These are phyloP conservation scores for Cladorrhinum sp. DNA, from an alignment of 2,329 filamentous ascomycete genomes.

Conservation along the genomic window DNA sequence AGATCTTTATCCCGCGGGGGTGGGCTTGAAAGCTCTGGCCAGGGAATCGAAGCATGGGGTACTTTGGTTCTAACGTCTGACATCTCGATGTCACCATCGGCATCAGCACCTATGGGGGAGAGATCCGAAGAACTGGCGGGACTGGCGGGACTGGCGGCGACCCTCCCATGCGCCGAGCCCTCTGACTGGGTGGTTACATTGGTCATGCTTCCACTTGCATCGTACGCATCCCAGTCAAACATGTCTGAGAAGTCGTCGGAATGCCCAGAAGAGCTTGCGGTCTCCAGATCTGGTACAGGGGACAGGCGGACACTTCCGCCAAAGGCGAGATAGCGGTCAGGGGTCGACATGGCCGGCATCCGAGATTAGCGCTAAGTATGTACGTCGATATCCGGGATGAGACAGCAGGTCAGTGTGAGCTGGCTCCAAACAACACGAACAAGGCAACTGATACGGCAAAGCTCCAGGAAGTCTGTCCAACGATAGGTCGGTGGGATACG, in stretches of 20 bases:
- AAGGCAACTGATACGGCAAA: constrained; percentile 18
- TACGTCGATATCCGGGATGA: constrained; percentile 13
- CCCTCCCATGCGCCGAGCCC: constrained; percentile 11
- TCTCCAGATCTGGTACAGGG: constrained; percentile 16
- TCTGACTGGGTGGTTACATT: constrained; percentile 22
- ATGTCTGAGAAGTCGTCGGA: constrained; percentile 16
- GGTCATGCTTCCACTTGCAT: constrained; percentile 1
- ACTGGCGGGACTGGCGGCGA: constrained; percentile 8
- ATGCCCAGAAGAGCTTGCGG: constrained; percentile 12
- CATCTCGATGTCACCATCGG: constrained; percentile 21
- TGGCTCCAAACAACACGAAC: constrained; percentile 14
- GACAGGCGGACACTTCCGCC: constrained; percentile 11
- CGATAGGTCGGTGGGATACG: constrained; percentile 12
- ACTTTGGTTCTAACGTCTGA: constrained; percentile 12
- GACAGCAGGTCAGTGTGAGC: constrained; percentile 16
- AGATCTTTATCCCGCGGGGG: constrained; percentile 12
- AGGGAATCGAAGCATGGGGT: constrained; percentile 14
- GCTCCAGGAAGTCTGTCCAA: constrained; percentile 6
- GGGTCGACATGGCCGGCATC: constrained; percentile 18
- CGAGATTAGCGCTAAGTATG: constrained; percentile 4
- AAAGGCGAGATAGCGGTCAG: constrained; percentile 12
- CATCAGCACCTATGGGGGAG: not conserved
- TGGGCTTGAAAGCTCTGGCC: constrained; percentile 14
- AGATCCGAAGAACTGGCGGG: constrained; percentile 3
- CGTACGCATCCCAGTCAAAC: constrained; percentile 19